Percentiles rank a stretch among this genome's conserved stretches.
Conservation (phyloP, 768 basidiomycete genomes). For the Tremella mesenterica region DNA sequence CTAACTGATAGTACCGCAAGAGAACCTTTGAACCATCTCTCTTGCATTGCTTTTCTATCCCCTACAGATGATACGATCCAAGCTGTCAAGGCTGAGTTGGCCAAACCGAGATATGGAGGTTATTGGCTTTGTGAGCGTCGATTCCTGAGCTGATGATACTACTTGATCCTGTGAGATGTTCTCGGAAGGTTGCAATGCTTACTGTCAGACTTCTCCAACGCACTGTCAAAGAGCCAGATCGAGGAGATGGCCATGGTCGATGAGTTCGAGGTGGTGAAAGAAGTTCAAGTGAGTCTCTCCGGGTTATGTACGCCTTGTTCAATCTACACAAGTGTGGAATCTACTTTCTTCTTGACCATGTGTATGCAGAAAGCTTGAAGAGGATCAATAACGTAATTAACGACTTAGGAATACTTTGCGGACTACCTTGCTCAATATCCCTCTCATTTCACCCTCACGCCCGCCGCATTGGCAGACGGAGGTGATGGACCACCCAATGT, state of each 20-base stretch:
- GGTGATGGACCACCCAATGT: constrained; percentile 44
- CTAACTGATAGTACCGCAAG: constrained; percentile 48
- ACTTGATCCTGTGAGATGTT: not conserved
- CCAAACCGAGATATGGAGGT: constrained; percentile 88
- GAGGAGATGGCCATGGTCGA: constrained; percentile 89
- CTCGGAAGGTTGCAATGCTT: not conserved
- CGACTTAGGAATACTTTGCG: constrained; percentile 78
- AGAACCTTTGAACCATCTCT: constrained; percentile 90
- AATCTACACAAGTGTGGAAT: too few species aligned
- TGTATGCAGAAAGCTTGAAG: too few species aligned
- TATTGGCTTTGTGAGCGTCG: constrained; percentile 92
- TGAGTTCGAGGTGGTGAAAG: constrained; percentile 89
- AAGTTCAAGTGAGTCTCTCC: constrained; percentile 68
- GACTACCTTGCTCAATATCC: constrained; percentile 85
- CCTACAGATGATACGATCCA: constrained; percentile 72
- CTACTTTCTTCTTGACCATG: too few species aligned
- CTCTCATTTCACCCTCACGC: constrained; percentile 67
- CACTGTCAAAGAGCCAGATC: constrained; percentile 77
- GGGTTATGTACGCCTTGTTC: too few species aligned
- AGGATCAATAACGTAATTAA: not conserved
- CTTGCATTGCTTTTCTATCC: constrained; percentile 89
- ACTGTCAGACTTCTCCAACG: constrained; percentile 81
- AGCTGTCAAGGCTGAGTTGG: constrained; percentile 72
- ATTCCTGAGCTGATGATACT: not conserved
- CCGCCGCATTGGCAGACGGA: constrained; percentile 36